Evolutionary conservation across 345 rosid genomes (phyloP).

Genomic region (Citrus sp.): DNA sequence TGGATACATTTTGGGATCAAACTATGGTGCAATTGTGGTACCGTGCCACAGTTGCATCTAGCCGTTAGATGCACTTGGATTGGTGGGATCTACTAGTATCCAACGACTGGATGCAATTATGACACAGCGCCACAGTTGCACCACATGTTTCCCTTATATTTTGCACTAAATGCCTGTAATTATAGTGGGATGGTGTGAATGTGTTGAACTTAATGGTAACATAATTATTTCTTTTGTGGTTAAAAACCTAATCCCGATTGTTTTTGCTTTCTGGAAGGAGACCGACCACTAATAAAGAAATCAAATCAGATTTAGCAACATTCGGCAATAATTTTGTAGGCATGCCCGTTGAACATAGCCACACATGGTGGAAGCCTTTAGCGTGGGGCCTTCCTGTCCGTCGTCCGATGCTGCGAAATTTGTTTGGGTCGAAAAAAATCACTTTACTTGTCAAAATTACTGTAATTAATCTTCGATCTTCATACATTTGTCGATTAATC

Average conservation of each 20-base stretch:
- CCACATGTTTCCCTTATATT: background rate
- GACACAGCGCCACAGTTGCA: too few relatives aligned
- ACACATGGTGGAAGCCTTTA: constrained; percentile 11
- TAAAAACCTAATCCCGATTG: constrained; percentile 22
- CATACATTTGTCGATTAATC: constrained; percentile 30
- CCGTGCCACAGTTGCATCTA: too few relatives aligned
- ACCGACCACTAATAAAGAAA: constrained; percentile 31
- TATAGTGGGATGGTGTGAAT: constrained; percentile 20
- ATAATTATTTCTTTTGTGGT: constrained; percentile 6
- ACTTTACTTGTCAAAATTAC: background rate
- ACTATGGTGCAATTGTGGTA: too few relatives aligned
- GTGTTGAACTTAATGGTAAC: background rate
- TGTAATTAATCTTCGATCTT: background rate
- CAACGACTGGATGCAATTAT: too few relatives aligned
- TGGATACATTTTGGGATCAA: background rate
- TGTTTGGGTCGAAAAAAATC: constrained; percentile 19
- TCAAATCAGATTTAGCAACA: background rate
- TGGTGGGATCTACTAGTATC: too few relatives aligned
- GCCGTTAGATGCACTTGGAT: too few relatives aligned
- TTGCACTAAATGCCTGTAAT: background rate
- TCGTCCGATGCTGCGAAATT: constrained; percentile 23
- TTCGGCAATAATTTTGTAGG: constrained; percentile 20
- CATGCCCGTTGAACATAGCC: constrained; percentile 3
- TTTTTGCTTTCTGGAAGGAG: constrained; percentile 35
- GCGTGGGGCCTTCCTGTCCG: constrained; percentile 19